Conservation (phyloP, 495 filamentous ascomycete species). For the Penicillium tannophilum region DNA sequence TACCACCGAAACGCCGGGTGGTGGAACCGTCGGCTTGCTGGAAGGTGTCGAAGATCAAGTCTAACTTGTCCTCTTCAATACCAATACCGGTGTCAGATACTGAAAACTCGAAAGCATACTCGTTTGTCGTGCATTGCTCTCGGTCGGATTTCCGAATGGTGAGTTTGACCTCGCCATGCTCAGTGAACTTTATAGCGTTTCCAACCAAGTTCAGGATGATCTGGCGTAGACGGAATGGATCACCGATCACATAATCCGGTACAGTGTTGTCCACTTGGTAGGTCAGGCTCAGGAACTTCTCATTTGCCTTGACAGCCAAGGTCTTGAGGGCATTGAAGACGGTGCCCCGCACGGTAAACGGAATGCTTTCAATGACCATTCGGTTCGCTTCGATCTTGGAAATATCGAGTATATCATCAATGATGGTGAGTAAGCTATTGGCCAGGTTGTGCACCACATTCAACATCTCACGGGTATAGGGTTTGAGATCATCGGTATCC, state of each 20-base stretch:
- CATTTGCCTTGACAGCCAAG: slow-evolving; percentile 94
- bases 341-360: slow-evolving; percentile 90
- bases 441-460: slow-evolving; percentile 98
- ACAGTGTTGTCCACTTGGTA: slow-evolving; percentile 94
- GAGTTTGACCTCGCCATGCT: slow-evolving; percentile 94
- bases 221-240: slow-evolving; percentile 94
- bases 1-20: slow-evolving; percentile 95
- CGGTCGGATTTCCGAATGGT: slow-evolving; percentile 76
- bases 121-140: slow-evolving; percentile 65
- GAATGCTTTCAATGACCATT: slow-evolving; percentile 99
- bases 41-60: slow-evolving; percentile 99
- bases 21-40: slow-evolving; percentile 98
- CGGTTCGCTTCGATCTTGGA: slow-evolving; percentile 99
- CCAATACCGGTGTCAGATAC: slow-evolving; percentile 98
- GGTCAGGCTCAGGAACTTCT: slow-evolving; percentile 90
- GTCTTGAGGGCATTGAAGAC: slow-evolving; percentile 99
- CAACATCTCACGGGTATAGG: slow-evolving; percentile 96
- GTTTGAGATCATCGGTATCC: slow-evolving; percentile 87
- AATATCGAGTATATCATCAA: slow-evolving; percentile 98
- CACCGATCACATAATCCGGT: slow-evolving; percentile 94
- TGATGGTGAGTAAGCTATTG: slow-evolving; percentile 96
- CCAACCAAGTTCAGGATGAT: slow-evolving; percentile 72
- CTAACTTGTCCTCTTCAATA: slow-evolving; percentile 93
- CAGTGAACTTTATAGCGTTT: slow-evolving; percentile 86
- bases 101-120: slow-evolving; percentile 95